Evolutionary conservation across 2,329 filamentous ascomycete species (phyloP).

Genomic region (Talaromyces sp.): DNA sequence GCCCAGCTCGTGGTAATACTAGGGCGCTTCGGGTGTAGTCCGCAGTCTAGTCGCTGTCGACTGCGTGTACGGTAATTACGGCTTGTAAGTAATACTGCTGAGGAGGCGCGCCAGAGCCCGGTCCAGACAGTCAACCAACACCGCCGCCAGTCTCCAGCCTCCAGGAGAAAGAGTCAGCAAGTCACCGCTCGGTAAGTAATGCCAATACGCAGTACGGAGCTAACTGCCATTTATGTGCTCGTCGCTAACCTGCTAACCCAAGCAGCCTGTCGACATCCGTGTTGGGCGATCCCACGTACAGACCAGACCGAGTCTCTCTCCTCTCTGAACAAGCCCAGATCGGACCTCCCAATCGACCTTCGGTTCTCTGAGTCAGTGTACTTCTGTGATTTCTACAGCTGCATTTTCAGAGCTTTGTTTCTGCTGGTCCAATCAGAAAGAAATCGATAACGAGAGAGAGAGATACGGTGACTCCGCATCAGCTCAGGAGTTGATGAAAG

Average conservation of each 20-base stretch:
- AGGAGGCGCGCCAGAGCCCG: not conserved
- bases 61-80: constrained; percentile 7
- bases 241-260: constrained; percentile 3
- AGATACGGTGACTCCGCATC: constrained; percentile 24
- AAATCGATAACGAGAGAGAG: constrained; percentile 25
- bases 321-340: constrained; percentile 13
- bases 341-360: not conserved
- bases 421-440: constrained; percentile 22
- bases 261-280: constrained; percentile 5
- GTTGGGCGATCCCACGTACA: constrained; percentile 14
- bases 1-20: constrained; percentile 10
- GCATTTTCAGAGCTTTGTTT: constrained; percentile 23
- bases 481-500: constrained; percentile 28
- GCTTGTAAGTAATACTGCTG: constrained; percentile 6
- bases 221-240: not conserved
- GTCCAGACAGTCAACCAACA: not conserved
- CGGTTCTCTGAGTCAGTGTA: constrained; percentile 22
- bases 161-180: not conserved
- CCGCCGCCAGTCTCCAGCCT: not conserved
- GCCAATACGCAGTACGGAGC: not conserved
- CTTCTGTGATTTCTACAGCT: constrained; percentile 19
- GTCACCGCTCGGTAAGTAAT: not conserved
- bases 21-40: not conserved
- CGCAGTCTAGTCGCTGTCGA: not conserved
- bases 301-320: constrained; percentile 10